Conservation (phyloP, 129 eudicot genomes). For the Lactuca saligna region DNA sequence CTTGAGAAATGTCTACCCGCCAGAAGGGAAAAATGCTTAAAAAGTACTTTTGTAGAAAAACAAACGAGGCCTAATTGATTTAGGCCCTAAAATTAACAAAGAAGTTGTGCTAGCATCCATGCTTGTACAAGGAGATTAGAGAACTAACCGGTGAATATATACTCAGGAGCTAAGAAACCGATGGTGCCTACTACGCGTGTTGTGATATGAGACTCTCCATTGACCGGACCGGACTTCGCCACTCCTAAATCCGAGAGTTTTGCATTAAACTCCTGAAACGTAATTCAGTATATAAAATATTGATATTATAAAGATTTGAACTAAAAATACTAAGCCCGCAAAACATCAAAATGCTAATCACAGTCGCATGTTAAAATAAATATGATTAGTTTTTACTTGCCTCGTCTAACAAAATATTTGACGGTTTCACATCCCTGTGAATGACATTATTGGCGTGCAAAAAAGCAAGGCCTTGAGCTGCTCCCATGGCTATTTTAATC, state of each 20-base stretch:
- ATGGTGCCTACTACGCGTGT: conserved; percentile 55
- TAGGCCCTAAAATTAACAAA: background rate
- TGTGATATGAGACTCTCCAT: conserved; percentile 55
- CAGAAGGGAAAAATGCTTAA: no score
- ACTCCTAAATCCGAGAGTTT: conserved; percentile 73
- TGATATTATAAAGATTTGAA: no score
- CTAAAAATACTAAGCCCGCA: background rate
- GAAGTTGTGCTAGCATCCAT: no score
- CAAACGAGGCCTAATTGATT: no score
- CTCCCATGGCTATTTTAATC: conserved; percentile 51
- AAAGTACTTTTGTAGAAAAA: no score
- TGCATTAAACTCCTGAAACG: conserved; percentile 43
- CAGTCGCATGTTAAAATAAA: no score
- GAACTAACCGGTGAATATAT: conserved; percentile 55
- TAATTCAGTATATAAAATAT: background rate
- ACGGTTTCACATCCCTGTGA: conserved; percentile 56
- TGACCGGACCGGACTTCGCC: conserved; percentile 50
- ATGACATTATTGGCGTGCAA: conserved; percentile 57
- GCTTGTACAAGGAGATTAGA: background rate
- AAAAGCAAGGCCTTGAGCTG: conserved; percentile 56
- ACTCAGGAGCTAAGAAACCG: conserved; percentile 74
- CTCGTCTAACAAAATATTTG: conserved; percentile 58
- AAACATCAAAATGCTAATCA: no score
- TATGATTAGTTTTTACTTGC: conserved; percentile 20
- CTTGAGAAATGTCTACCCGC: no score